Evolutionary conservation across 768 basidiomycete genomes (phyloP).

Genomic region (Rhodotorula babjevae): DNA sequence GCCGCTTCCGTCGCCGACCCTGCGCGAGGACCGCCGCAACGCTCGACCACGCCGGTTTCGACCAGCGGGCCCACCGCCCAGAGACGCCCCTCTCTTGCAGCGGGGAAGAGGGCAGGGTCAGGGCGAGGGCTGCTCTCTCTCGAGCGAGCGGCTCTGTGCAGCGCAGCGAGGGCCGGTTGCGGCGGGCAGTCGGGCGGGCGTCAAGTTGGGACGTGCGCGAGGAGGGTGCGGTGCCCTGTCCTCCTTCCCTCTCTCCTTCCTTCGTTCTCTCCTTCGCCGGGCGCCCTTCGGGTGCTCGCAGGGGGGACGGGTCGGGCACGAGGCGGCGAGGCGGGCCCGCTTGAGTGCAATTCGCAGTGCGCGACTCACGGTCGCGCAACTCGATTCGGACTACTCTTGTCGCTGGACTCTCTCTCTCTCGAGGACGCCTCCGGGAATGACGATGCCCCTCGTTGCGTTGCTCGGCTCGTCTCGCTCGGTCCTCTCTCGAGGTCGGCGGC

Average conservation of each 20-base stretch:
- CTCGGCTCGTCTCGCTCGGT: neutral
- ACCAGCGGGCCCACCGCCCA: neutral
- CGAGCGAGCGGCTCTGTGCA: neutral
- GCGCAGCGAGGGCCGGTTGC: too few relatives aligned
- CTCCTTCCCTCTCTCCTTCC: neutral
- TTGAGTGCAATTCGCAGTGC: conserved; percentile 21
- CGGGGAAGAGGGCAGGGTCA: neutral
- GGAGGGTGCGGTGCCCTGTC: conserved; percentile 14
- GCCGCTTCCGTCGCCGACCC: neutral
- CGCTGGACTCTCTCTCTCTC: neutral
- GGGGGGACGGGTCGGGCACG: neutral
- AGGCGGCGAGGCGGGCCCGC: conserved; percentile 6
- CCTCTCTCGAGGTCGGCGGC: too few relatives aligned
- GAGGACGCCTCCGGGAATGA: neutral
- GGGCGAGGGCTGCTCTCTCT: neutral
- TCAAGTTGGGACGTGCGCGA: conserved; percentile 18
- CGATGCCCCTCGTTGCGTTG: neutral
- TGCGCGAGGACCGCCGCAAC: conserved; percentile 13
- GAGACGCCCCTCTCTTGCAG: conserved; percentile 4
- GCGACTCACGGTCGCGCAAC: neutral
- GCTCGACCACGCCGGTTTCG: neutral
- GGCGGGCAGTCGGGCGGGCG: too few relatives aligned
- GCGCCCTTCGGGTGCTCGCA: neutral
- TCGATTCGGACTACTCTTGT: conserved; percentile 32
- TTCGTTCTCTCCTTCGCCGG: neutral